Evolutionary conservation across 805 yeast species (phyloP).

Genomic region (Kregervanrija delftensis): DNA sequence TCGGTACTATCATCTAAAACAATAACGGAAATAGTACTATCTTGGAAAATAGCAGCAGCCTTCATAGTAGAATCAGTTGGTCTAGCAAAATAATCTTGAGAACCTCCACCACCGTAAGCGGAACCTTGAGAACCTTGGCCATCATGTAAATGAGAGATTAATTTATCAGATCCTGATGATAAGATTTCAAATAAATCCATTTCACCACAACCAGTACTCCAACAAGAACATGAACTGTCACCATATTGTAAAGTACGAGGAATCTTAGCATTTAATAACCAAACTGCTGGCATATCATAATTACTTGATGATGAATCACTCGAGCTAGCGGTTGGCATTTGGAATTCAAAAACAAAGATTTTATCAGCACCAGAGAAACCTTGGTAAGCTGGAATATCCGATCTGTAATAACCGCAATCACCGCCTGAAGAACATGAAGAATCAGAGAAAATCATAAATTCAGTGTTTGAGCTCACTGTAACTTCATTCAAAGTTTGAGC

Average conservation of each 20-base stretch:
- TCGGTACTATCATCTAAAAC: constrained; percentile 46
- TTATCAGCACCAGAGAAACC: constrained; percentile 84
- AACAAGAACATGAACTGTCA: constrained; percentile 79
- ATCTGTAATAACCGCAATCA: constrained; percentile 82
- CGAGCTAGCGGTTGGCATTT: constrained; percentile 65
- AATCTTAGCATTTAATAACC: constrained; percentile 67
- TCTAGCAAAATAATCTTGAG: constrained; percentile 81
- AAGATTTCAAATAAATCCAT: constrained; percentile 90
- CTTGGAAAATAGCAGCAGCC: constrained; percentile 83
- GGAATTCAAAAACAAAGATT: constrained; percentile 88
- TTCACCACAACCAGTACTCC: constrained; percentile 98
- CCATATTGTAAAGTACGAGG: constrained; percentile 97
- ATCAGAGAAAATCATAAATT: constrained; percentile 78
- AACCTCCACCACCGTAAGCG: constrained; percentile 65
- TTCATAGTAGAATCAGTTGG: constrained; percentile 72
- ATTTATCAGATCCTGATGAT: constrained; percentile 63
- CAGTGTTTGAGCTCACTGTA: constrained; percentile 64
- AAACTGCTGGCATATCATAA: constrained; percentile 88
- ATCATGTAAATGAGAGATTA: constrained; percentile 78
- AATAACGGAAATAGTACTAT: constrained; percentile 50
- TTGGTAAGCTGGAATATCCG: constrained; percentile 84
- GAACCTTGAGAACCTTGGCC: constrained; percentile 62
- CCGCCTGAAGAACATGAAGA: constrained; percentile 45
- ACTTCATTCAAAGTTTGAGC: constrained; percentile 65
- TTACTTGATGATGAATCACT: constrained; percentile 32